Percentiles rank a stretch among this genome's conserved stretches.
These are phyloP conservation scores for Fusarium sp. DNA, from an alignment of 2,329 filamentous ascomycete genomes.

Conservation along the genomic window DNA sequence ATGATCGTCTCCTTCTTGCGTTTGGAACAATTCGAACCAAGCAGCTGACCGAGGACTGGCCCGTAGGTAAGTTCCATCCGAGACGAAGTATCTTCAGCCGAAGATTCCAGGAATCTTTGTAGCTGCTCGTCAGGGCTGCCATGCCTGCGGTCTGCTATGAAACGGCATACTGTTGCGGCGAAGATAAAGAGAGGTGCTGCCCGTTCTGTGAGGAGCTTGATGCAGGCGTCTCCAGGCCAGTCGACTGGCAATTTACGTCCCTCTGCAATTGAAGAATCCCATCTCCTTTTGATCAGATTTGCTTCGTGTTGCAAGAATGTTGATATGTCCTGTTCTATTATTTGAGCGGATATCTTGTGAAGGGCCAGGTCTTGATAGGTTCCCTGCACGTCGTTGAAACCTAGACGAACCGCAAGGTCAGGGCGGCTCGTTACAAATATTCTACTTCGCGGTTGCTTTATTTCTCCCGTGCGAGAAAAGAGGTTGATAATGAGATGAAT, in stretches of 20 bases:
- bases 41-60: background rate
- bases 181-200: background rate
- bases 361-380: constrained; percentile 44
- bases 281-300: background rate
- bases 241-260: fast-evolving
- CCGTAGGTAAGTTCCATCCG: background rate
- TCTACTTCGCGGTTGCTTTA: constrained; percentile 17
- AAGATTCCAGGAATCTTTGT: background rate
- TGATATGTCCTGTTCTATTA: constrained; percentile 52
- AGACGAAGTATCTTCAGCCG: fast-evolving
- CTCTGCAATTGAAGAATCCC: fast-evolving
- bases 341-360: constrained; percentile 46
- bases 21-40: background rate
- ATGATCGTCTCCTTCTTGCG: background rate
- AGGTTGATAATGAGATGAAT: background rate
- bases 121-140: background rate
- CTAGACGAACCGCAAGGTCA: constrained; percentile 51
- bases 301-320: background rate
- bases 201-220: fast-evolving
- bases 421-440: constrained; percentile 56
- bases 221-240: background rate
- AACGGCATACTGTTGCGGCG: background rate
- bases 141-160: background rate
- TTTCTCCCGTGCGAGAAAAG: background rate
- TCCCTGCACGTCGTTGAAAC: constrained; percentile 46